phyloP scores from a whole-genome alignment of 768 basidiomycete species.

The Mrakia frigida region DNA sequence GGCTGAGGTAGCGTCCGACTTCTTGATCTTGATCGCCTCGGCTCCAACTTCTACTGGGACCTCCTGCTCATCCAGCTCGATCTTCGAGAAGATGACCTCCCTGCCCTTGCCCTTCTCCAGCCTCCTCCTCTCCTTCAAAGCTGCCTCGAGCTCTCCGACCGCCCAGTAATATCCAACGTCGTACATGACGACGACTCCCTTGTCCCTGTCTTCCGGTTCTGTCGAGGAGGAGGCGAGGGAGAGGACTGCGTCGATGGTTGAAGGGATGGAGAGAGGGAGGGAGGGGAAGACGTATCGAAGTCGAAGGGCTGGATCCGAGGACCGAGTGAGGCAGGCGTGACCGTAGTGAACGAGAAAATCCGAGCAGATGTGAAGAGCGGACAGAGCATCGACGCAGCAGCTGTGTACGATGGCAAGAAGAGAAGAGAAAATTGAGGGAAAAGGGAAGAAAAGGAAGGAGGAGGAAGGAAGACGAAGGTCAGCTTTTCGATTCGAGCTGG shows the following conservation, averaged over 20 bases:
- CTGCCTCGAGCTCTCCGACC: constrained; percentile 14
- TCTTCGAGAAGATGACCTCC: constrained; percentile 26
- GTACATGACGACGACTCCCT: constrained; percentile 58
- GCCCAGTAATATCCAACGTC: constrained; percentile 72
- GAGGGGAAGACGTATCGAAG: constrained; percentile 73
- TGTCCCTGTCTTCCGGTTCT: constrained; percentile 12
- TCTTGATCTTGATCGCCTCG: background rate
- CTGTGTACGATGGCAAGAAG: constrained; percentile 47
- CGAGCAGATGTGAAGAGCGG: constrained; percentile 87
- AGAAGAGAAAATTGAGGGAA: background rate
- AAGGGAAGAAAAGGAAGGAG: background rate
- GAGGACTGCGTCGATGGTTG: constrained; percentile 17
- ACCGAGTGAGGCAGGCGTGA: constrained; percentile 78
- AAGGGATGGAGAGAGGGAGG: constrained; percentile 43
- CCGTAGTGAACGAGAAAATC: constrained; percentile 92
- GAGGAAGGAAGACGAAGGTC: background rate
- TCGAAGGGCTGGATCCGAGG: constrained; percentile 28
- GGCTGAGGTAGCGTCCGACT: background rate
- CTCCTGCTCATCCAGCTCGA: constrained; percentile 23
- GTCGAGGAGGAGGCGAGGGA: background rate
- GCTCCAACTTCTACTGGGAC: background rate
- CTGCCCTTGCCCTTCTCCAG: constrained; percentile 25
- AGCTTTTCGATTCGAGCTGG: constrained; percentile 5
- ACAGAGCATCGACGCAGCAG: constrained; percentile 94
- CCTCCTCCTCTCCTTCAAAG: background rate